A percentile compares a stretch with the other conserved stretches of the same genome.
Conservation (phyloP, 1,139 yeast species). For the Suhomyces atakaporum region DNA sequence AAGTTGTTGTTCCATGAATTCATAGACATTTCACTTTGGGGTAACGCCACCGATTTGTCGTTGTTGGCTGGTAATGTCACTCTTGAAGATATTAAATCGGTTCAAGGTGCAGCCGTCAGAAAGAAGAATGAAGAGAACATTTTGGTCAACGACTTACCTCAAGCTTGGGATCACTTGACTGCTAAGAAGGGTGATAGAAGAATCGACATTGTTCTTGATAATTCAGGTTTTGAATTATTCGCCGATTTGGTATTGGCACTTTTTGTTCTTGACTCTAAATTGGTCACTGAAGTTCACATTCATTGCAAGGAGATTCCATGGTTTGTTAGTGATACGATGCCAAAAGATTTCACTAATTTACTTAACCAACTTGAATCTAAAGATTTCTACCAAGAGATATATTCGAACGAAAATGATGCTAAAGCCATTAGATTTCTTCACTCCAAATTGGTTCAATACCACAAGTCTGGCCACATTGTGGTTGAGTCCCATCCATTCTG, state of each 20-base stretch:
- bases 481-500: conserved; percentile 75
- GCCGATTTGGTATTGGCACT: conserved; percentile 80
- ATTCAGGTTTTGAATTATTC: conserved; percentile 92
- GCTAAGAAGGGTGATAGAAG: conserved; percentile 39
- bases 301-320: conserved; percentile 94
- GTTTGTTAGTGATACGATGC: conserved; percentile 96
- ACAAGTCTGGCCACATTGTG: conserved; percentile 50
- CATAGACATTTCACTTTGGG: conserved; percentile 91
- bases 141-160: conserved; percentile 69
- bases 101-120: conserved; percentile 89
- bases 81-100: conserved; percentile 81
- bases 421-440: conserved; percentile 44
- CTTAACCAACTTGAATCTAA: conserved; percentile 58
- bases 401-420: conserved; percentile 24
- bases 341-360: conserved; percentile 69
- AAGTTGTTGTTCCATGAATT: conserved; percentile 71
- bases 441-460: conserved; percentile 50
- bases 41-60: conserved; percentile 94
- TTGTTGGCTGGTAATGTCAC: conserved; percentile 77
- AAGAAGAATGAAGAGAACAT: conserved; percentile 82
- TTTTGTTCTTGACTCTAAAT: conserved; percentile 70
- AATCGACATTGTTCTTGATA: conserved; percentile 87
- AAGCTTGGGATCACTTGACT: conserved; percentile 60
- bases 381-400: conserved; percentile 51
- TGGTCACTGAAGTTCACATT: conserved; percentile 64